These are phyloP conservation scores for Epichloe aotearoae DNA, from an alignment of 2,329 filamentous ascomycete genomes.

Conservation along the genomic window DNA sequence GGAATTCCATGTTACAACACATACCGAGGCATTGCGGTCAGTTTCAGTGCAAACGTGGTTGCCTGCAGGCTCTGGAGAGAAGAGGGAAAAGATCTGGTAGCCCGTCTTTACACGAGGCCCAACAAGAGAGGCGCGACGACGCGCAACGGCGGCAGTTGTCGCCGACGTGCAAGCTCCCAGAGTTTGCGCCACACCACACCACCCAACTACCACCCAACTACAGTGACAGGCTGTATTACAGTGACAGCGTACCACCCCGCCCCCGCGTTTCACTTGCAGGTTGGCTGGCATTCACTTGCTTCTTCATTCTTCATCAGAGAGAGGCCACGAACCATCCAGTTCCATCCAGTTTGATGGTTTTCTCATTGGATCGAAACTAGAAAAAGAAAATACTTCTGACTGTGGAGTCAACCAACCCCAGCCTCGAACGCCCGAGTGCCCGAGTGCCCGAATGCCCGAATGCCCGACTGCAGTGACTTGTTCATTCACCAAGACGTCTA, in stretches of 20 bases:
- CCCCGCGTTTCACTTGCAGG: slow-evolving; percentile 6
- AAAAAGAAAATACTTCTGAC: no score
- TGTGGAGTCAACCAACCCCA: no score
- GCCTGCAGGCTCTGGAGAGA: background rate
- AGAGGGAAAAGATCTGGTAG: background rate
- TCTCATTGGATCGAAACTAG: no score
- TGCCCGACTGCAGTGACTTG: no score
- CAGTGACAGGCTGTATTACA: no score
- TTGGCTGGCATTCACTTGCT: background rate
- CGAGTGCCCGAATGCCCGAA: no score
- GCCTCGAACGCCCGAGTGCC: no score
- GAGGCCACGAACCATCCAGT: no score
- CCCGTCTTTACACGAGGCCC: background rate
- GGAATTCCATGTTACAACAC: background rate
- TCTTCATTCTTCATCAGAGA: no score
- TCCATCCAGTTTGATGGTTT: no score
- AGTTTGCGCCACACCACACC: no score
- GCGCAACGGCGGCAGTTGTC: background rate
- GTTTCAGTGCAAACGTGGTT: background rate
- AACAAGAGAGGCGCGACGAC: slow-evolving; percentile 4
- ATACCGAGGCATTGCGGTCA: slow-evolving; percentile 16
- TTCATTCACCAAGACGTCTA: no score
- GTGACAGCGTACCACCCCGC: slow-evolving; percentile 7
- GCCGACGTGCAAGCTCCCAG: background rate
- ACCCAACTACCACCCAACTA: background rate